Conservation (phyloP, 2,329 filamentous ascomycete species). For the Colletotrichum cordylinicola region DNA sequence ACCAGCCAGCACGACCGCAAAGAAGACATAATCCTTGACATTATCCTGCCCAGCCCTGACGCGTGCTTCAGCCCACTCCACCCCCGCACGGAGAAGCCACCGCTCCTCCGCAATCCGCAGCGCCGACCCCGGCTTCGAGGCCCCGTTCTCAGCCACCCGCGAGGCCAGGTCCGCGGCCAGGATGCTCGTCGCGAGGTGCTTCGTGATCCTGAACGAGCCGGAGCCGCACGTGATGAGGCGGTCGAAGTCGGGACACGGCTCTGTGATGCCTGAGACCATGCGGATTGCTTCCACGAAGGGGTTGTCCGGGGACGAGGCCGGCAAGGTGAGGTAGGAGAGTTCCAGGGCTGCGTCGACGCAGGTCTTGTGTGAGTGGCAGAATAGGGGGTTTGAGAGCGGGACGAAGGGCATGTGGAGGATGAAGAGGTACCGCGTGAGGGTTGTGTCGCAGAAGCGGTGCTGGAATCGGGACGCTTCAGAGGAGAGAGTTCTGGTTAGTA, state of each 20-base stretch:
- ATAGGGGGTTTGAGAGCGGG: constrained; percentile 46
- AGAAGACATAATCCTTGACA: constrained; percentile 39
- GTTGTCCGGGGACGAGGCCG: background rate
- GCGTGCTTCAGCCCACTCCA: constrained; percentile 35
- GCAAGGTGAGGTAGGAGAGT: constrained; percentile 26
- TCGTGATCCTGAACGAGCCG: constrained; percentile 46
- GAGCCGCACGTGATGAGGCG: constrained; percentile 44
- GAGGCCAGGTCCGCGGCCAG: constrained; percentile 51
- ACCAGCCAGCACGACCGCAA: background rate
- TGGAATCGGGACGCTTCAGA: constrained; percentile 43
- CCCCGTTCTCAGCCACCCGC: constrained; percentile 45
- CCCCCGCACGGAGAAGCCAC: constrained; percentile 30
- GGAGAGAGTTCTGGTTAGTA: constrained; percentile 36
- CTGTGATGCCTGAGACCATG: background rate
- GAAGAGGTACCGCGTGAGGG: constrained; percentile 52
- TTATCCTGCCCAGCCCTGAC: constrained; percentile 48
- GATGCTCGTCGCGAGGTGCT: constrained; percentile 42
- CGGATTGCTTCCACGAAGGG: background rate
- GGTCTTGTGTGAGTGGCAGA: constrained; percentile 58
- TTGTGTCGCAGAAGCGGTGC: constrained; percentile 44
- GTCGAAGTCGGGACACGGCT: constrained; percentile 32
- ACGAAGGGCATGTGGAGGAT: constrained; percentile 60
- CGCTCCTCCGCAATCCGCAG: constrained; percentile 35
- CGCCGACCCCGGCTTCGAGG: constrained; percentile 31
- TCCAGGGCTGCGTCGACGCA: constrained; percentile 43